phyloP scores from a whole-genome alignment of 2,329 filamentous ascomycete species.

The Colletotrichum sp. region DNA sequence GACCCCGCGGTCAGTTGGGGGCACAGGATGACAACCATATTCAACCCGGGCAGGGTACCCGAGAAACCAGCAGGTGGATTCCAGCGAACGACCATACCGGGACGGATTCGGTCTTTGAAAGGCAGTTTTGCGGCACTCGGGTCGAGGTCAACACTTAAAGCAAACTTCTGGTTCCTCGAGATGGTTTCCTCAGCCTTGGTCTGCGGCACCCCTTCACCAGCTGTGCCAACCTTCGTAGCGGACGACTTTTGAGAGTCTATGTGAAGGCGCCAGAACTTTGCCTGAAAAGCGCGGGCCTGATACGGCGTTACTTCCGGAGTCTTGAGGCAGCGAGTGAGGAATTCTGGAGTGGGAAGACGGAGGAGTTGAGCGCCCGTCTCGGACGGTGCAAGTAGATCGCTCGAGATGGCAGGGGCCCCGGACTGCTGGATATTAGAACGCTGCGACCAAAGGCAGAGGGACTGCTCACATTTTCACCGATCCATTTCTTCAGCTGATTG shows the following conservation, averaged over 20 bases:
- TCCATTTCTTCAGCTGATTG: constrained; percentile 41
- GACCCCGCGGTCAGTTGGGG: constrained; percentile 22
- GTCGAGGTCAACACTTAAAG: constrained; percentile 34
- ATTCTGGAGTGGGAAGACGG: constrained; percentile 41
- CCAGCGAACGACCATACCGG: constrained; percentile 45
- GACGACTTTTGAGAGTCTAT: constrained; percentile 37
- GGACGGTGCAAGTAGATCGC: constrained; percentile 38
- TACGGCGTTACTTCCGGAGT: constrained; percentile 36
- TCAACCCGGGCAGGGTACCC: constrained; percentile 20
- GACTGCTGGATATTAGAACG: constrained; percentile 32
- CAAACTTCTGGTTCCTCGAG: background rate
- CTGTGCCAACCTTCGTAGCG: background rate
- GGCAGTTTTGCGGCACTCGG: constrained; percentile 25
- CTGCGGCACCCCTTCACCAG: background rate
- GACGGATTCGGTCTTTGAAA: constrained; percentile 43
- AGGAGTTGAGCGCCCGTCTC: constrained; percentile 47
- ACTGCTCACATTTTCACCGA: constrained; percentile 40
- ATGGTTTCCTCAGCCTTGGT: background rate
- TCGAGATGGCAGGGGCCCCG: constrained; percentile 37
- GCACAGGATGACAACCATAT: constrained; percentile 37
- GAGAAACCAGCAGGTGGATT: constrained; percentile 21
- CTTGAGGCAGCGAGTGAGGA: constrained; percentile 43
- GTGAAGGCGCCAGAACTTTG: constrained; percentile 47
- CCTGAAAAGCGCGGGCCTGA: constrained; percentile 44
- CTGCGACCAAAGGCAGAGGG: background rate